A percentile compares a stretch with the other conserved stretches of the same genome.
Conservation (phyloP, 495 filamentous ascomycete genomes). For the Penicillium steckii region DNA sequence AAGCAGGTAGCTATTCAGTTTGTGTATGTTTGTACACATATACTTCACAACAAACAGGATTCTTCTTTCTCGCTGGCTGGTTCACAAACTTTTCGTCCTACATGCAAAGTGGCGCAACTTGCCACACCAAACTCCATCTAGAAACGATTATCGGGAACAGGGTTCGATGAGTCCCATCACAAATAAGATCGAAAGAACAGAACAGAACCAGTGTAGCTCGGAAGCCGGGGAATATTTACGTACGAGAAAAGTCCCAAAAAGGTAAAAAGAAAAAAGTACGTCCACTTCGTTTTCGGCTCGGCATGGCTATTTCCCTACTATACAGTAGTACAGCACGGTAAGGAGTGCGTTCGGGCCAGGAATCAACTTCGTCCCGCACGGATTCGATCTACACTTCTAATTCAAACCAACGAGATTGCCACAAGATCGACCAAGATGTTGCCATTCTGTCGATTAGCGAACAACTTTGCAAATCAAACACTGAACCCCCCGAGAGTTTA, state of each 20-base stretch:
- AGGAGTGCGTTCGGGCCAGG: neutral
- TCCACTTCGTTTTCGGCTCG: neutral
- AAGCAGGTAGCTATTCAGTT: constrained; percentile 12
- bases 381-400: neutral
- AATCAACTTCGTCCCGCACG: too few species aligned
- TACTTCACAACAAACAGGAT: too few species aligned
- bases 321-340: too few species aligned
- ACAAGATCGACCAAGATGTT: constrained; percentile 2
- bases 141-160: constrained; percentile 3
- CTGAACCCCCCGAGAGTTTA: neutral
- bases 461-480: neutral
- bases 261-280: neutral
- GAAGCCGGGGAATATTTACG: neutral
- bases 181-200: constrained; percentile 2
- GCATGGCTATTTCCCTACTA: too few species aligned
- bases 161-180: neutral
- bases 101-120: constrained; percentile 13
- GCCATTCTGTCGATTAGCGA: neutral
- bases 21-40: neutral
- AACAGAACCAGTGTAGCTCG: neutral
- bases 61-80: neutral
- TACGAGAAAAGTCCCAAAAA: neutral
- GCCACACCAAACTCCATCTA: constrained; percentile 8
- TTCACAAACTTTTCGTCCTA: neutral
- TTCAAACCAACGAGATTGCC: neutral